Percentiles rank a stretch among this genome's conserved stretches.
These are phyloP conservation scores for Globomyces pollinis-pini DNA, from an alignment of 192 early-diverging fungal species.

Conservation along the genomic window DNA sequence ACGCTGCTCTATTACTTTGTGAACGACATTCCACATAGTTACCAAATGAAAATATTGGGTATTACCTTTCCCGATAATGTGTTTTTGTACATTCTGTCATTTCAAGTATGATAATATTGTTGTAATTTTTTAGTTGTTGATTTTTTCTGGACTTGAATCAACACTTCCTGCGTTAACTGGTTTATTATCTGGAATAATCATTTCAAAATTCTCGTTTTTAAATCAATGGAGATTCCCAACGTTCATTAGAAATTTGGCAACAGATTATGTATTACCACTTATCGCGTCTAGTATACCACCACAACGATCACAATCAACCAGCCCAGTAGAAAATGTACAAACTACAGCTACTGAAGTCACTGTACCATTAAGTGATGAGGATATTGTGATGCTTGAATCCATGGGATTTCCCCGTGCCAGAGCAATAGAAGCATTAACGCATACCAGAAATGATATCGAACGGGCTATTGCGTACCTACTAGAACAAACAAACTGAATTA, in stretches of 20 bases:
- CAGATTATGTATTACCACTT: not conserved
- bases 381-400: not conserved
- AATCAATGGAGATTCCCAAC: not conserved
- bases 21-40: not conserved
- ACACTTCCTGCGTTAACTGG: not conserved
- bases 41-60: not conserved
- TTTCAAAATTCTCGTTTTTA: not conserved
- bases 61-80: not conserved
- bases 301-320: not conserved
- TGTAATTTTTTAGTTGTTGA: not conserved
- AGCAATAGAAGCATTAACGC: not conserved
- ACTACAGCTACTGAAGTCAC: not conserved
- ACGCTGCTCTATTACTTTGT: not conserved
- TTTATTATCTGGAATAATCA: not conserved
- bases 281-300: not conserved
- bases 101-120: not conserved
- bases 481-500: too few relatives aligned
- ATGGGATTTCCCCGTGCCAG: not conserved
- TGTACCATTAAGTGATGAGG: not conserved
- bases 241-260: not conserved
- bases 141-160: not conserved
- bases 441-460: constrained; percentile 1
- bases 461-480: constrained; percentile 1
- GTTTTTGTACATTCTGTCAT: not conserved
- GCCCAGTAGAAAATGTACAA: not conserved